A percentile compares a stretch with the other conserved stretches of the same genome.
Evolutionary conservation across 495 filamentous ascomycete species (phyloP).

Genomic region (Aspergillus sparsus): DNA sequence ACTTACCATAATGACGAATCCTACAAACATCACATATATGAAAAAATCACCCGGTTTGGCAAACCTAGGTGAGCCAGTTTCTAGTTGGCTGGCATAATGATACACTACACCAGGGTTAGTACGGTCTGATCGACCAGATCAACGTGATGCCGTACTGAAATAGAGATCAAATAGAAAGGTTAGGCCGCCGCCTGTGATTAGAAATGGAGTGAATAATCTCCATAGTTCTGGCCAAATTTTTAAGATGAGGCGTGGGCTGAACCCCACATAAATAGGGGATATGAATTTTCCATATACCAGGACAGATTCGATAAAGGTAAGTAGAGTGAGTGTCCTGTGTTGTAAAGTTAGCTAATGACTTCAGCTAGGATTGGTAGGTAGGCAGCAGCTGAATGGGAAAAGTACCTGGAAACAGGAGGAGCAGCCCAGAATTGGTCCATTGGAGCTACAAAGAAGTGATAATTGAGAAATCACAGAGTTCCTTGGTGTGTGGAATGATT

Average conservation of each 20-base stretch:
- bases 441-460: slow-evolving; percentile 20
- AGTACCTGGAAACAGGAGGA: slow-evolving; percentile 70
- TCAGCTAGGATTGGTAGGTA: neutral
- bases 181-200: slow-evolving; percentile 64
- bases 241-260: slow-evolving; percentile 56
- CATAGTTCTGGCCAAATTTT: slow-evolving; percentile 68
- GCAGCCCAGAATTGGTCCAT: slow-evolving; percentile 71
- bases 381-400: neutral
- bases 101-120: slow-evolving; percentile 55
- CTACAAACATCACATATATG: slow-evolving; percentile 65
- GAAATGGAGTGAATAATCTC: slow-evolving; percentile 69
- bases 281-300: slow-evolving; percentile 63
- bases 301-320: slow-evolving; percentile 63
- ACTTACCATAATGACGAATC: slow-evolving; percentile 63
- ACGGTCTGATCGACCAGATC: slow-evolving; percentile 17
- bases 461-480: slow-evolving; percentile 15
- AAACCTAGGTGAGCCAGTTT: slow-evolving; percentile 61
- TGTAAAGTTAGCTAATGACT: neutral
- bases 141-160: slow-evolving; percentile 58
- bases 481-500: slow-evolving; percentile 11
- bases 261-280: slow-evolving; percentile 55
- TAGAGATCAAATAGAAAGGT: slow-evolving; percentile 80
- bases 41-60: slow-evolving; percentile 67
- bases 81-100: slow-evolving; percentile 63
- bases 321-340: slow-evolving; percentile 68